These are phyloP conservation scores for Yarrowia galli DNA, from an alignment of 1,139 yeast genomes.

Conservation along the genomic window DNA sequence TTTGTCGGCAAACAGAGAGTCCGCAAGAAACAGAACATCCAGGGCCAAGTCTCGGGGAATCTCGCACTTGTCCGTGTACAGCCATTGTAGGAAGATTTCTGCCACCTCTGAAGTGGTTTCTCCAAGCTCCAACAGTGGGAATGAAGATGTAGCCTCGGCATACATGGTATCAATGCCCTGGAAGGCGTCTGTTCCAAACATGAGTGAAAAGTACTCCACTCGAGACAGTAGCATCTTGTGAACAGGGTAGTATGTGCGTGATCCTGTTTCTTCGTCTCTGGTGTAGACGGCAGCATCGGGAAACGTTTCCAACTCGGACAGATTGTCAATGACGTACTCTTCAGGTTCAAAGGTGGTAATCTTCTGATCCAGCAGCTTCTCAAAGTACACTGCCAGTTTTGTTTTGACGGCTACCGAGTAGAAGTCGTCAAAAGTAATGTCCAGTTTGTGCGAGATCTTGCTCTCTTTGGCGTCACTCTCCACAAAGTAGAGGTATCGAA, in stretches of 20 bases:
- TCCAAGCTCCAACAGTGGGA: slow-evolving; percentile 55
- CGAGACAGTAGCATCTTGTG: slow-evolving; percentile 67
- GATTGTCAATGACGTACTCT: slow-evolving; percentile 25
- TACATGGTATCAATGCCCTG: slow-evolving; percentile 46
- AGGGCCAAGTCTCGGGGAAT: slow-evolving; percentile 57
- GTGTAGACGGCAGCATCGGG: slow-evolving; percentile 54
- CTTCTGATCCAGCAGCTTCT: slow-evolving; percentile 7
- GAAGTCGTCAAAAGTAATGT: slow-evolving; percentile 10
- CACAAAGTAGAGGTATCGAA: slow-evolving; percentile 22
- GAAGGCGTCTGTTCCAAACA: slow-evolving; percentile 62
- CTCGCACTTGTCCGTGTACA: slow-evolving; percentile 67
- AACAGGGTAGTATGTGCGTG: slow-evolving; percentile 56
- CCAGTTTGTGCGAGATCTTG: slow-evolving; percentile 2
- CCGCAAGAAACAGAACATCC: slow-evolving; percentile 67
- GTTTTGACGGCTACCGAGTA: slow-evolving; percentile 24
- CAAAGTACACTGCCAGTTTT: slow-evolving; percentile 20
- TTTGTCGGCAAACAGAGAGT: slow-evolving; percentile 66
- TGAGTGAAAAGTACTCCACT: slow-evolving; percentile 68
- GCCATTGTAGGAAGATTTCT: slow-evolving; percentile 61
- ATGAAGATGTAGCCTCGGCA: slow-evolving; percentile 39
- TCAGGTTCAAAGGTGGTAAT: slow-evolving; percentile 7
- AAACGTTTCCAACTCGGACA: slow-evolving; percentile 46
- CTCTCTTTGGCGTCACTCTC: slow-evolving; percentile 5
- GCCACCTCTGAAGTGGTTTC: slow-evolving; percentile 55
- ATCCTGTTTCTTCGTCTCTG: slow-evolving; percentile 11